Base-by-base conservation (phyloP, 208 protist genomes). In the Lotmaria passim region DNA sequence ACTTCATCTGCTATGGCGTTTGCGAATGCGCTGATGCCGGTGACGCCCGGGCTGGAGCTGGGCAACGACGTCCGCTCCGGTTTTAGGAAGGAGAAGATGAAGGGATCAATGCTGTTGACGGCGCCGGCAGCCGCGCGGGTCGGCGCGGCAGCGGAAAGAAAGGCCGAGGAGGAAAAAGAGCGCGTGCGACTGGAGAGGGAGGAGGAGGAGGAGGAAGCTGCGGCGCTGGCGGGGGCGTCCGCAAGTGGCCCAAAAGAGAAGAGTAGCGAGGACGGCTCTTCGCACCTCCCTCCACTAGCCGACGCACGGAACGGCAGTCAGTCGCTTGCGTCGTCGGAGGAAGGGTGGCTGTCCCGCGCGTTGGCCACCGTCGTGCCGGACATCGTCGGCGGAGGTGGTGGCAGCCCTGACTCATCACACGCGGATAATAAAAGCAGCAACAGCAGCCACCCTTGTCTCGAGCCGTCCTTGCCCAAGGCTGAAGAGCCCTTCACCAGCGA, bases 31-130 rank as follows among this genome's bases (percentile, higher is more conserved):
- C 26, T 63, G 30, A 38, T 74, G 47, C 50, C 62, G 1, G n/a
- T 28, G 10, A 43, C 36, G 31, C 63, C 44, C 8, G 56, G 47
- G 2, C 7, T 71, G 21, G 71, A 67, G 62, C 41, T 58, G n/a
- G 38, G 51, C 47, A 43, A 28, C 39, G 14, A 41, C 15, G 21
- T 41, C 7, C 39, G 6, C n/a, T 6, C 71, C 3, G 19, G 33
- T 17, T 73, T 73, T 28, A 46, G 36, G 7, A 34, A 8, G 24
- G 66, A 72, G 10, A 66, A 57, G 21, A 46, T 82, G 21, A 72
- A 69, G 34, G 67, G 72, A 17, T 82, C 78, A n/a, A 82, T 82
- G 61, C 61, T 82, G 46, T 36, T 78, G 41, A 64, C 64, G 28
- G n/a, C 55, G 19, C 78, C 78, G 19, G 38, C 56, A n/a, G 72